Percentiles rank a stretch among this genome's conserved stretches.
Conservation (phyloP, 371 early-diverging fungal genomes). For the Syncephalastrum monosporum region DNA sequence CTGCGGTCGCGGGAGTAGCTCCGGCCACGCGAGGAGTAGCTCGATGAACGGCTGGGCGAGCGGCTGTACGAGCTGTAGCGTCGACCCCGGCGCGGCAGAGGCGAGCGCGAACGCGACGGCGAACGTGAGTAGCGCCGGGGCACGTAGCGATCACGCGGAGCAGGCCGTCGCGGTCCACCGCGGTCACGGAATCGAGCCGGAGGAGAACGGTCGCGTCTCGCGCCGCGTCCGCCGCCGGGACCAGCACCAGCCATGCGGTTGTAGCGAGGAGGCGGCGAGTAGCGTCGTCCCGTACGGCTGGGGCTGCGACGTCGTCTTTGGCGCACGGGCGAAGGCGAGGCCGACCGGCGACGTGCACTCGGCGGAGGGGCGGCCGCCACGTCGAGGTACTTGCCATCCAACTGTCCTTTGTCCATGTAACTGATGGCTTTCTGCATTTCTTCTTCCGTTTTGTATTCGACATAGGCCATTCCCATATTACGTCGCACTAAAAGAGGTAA, state of each 20-base stretch:
- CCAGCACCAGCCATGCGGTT: slow-evolving; percentile 15
- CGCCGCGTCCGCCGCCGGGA: slow-evolving; percentile 7
- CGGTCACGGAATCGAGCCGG: slow-evolving; percentile 12
- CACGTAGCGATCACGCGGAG: slow-evolving; percentile 12
- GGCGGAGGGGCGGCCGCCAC: slow-evolving; percentile 32
- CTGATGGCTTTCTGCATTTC: slow-evolving; percentile 55
- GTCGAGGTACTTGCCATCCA: slow-evolving; percentile 49
- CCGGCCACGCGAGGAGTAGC: slow-evolving; percentile 31
- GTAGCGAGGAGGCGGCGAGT: slow-evolving; percentile 28
- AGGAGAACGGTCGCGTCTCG: no score
- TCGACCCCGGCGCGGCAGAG: slow-evolving; percentile 21
- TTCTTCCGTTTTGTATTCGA: slow-evolving; percentile 56
- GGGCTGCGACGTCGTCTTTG: slow-evolving; percentile 20
- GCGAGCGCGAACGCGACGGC: slow-evolving; percentile 41
- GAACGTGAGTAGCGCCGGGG: slow-evolving; percentile 14
- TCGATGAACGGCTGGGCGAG: slow-evolving; percentile 23
- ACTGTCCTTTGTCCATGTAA: slow-evolving; percentile 59
- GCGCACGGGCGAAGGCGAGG: slow-evolving; percentile 16
- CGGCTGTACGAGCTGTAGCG: slow-evolving; percentile 28
- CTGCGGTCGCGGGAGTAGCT: slow-evolving; percentile 42
- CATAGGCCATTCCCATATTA: slow-evolving; percentile 55
- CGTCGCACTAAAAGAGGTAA: slow-evolving; percentile 33
- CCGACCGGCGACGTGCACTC: slow-evolving; percentile 27
- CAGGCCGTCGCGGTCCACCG: slow-evolving; percentile 11
- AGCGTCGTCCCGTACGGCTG: slow-evolving; percentile 10